phyloP scores from a whole-genome alignment of 331 rosid genomes.

The Acacia concinna region DNA sequence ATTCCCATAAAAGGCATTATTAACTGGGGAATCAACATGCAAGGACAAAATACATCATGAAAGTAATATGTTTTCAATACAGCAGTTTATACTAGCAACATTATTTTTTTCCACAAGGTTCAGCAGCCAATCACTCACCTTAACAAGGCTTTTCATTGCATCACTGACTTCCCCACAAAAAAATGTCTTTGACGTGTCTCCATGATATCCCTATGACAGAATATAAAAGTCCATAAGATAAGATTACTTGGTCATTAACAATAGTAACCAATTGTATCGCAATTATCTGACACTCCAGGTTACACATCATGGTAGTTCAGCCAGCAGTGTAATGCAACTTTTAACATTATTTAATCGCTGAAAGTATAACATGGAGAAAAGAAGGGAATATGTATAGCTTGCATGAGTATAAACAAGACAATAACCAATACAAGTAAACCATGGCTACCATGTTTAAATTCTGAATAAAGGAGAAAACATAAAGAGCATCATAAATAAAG shows the following conservation, averaged over 20 bases:
- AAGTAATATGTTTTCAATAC: conserved; percentile 14
- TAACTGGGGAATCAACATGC: conserved; percentile 8
- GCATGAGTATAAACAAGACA: not conserved
- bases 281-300: not conserved
- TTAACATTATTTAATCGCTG: not conserved
- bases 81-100: not conserved
- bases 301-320: not conserved
- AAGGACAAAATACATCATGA: not conserved
- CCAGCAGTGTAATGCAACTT: not conserved
- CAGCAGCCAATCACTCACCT: conserved; percentile 48
- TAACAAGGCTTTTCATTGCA: conserved; percentile 61
- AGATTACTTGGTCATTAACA: conserved; percentile 15
- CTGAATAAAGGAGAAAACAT: too few species aligned
- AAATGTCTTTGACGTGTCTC: conserved; percentile 94
- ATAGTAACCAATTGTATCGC: not conserved
- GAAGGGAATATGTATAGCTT: conserved; percentile 3
- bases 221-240: conserved; percentile 15
- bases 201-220: conserved; percentile 85
- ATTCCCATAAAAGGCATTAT: conserved; percentile 1
- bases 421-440: not conserved
- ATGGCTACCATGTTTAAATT: not conserved
- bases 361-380: not conserved
- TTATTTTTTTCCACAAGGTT: conserved; percentile 11
- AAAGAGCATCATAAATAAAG: too few species aligned
- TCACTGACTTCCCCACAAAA: conserved; percentile 83